Base-by-base conservation (phyloP, 75 land plant species). In the Cupressus sempervirens region DNA sequence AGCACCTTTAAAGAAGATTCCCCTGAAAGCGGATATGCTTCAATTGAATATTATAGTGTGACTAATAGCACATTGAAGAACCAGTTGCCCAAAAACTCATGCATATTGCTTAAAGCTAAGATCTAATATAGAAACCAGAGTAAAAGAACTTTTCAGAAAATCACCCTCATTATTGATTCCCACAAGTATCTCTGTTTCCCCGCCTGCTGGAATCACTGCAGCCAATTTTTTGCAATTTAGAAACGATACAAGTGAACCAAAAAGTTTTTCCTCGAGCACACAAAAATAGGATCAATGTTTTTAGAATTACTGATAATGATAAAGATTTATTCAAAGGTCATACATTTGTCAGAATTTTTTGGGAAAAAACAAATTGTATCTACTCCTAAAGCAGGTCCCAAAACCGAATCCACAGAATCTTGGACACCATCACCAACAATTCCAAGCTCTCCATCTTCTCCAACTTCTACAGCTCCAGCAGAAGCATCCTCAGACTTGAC, bases 181-280 rank as follows among this genome's bases (percentile, higher is more conserved):
- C 85, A 96, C 94, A 32, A 96, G 84, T 14, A 97, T 82, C 76
- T 94, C 94, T 68, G 96, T 86, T 79, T 92, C 91, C 85, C 93
- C 95, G 74, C 99, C 99, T 74, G 99, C 98, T 43, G 89, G 68
- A 30, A 97, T 88, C 85, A 89, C 99, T 97, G 98, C 90, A 91
- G 20, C 18, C 16, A 18, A n/a, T 38, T 20, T 86, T 40, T 23
- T 1, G 35, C 68, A 79, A 20, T n/a, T 74, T 20, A 87, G 54
- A 80, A 48, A 48, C 10, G 50, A 10, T 36, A 10, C 56, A 88
- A n/a, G 7, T 6, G 29, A 26, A 62, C 32, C 15, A n/a, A 1
- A 4, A 46, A 81, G 12, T 4, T 0, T 41, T 54, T 45, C 41
- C 3, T 32, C 35, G 41, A 40, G 16, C 45, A 8, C 18, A 30